These are phyloP conservation scores for Chamaecyparis obtusa DNA, from an alignment of 75 land plant species.

Conservation along the genomic window DNA sequence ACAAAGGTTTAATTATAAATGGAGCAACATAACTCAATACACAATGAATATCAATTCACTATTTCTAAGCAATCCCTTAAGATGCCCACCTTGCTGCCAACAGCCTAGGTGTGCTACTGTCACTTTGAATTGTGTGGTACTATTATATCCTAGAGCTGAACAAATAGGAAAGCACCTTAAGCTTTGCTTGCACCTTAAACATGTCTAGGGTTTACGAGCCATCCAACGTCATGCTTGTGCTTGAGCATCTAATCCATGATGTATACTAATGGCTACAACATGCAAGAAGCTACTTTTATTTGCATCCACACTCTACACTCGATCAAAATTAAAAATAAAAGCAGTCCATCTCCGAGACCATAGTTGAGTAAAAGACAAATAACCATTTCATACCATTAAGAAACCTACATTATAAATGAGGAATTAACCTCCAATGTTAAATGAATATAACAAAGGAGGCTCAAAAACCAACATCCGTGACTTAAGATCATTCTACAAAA, in stretches of 20 bases:
- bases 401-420: background rate
- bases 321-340: no score
- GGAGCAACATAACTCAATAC: background rate
- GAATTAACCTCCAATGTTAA: background rate
- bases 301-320: no score
- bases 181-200: background rate
- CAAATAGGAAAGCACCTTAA: background rate
- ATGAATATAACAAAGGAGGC: background rate
- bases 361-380: background rate
- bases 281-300: background rate
- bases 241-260: background rate
- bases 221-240: background rate
- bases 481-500: background rate
- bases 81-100: background rate
- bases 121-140: no score
- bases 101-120: background rate
- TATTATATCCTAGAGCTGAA: background rate
- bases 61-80: background rate
- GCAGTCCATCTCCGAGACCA: background rate
- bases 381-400: background rate
- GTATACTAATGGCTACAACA: background rate
- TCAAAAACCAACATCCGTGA: background rate
- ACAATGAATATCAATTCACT: background rate
- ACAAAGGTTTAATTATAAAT: no score
- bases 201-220: background rate